Conservation (phyloP, 768 basidiomycete genomes). For the Rhizopogon salebrosus region DNA sequence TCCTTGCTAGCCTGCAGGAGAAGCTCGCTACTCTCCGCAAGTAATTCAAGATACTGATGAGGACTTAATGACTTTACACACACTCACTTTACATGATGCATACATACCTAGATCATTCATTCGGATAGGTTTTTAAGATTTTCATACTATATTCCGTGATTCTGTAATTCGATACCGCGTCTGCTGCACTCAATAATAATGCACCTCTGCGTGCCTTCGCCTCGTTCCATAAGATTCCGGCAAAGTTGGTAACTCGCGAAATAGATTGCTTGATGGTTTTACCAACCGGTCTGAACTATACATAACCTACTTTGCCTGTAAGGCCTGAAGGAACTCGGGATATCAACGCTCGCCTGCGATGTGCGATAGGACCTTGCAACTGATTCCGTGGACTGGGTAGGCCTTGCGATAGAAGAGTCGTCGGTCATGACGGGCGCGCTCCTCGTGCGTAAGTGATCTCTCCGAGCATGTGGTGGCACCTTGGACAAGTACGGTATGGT, state of each 20-base stretch:
- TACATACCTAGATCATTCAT: background rate
- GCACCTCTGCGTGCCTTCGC: background rate
- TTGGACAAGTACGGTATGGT: background rate
- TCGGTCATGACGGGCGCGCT: background rate
- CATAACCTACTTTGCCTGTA: background rate
- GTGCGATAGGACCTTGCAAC: background rate
- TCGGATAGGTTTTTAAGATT: background rate
- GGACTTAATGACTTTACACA: background rate
- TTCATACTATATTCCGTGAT: background rate
- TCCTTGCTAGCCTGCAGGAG: background rate
- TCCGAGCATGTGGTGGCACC: background rate
- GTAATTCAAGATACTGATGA: background rate
- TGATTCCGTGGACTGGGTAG: background rate
- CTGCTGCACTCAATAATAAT: background rate
- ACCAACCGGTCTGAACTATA: background rate
- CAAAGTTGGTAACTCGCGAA: background rate
- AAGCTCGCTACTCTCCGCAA: background rate
- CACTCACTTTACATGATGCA: background rate
- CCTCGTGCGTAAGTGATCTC: background rate
- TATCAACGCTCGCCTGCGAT: background rate
- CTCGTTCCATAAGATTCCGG: background rate
- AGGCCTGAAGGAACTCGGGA: background rate
- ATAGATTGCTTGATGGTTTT: background rate
- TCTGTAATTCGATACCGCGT: background rate
- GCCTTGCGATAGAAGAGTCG: background rate